Base-by-base conservation (phyloP, 1,284 basidiomycete genomes). In the Microbotryomycetes sp. region DNA sequence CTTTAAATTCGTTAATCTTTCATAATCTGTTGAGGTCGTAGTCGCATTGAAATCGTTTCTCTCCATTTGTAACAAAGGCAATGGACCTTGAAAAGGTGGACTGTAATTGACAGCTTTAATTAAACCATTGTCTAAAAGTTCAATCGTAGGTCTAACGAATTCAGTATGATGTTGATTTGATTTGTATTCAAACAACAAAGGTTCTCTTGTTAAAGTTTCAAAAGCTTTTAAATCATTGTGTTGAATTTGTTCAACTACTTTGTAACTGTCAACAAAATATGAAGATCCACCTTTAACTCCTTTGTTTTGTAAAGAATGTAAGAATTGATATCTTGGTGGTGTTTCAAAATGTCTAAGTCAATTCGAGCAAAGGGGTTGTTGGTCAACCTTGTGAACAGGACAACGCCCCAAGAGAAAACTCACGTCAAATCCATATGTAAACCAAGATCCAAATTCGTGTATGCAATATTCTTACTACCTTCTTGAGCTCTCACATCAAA, bases 401-500 rank as follows among this genome's bases (percentile, higher is more conserved):
- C 28, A 46, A 3, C 23, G 19, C 22, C 28, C 23, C 42, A 54
- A 22, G 29, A 46, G 9, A 50, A 26, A 19, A 80, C 88, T 68
- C 70, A 93, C 89, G 88, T 76, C 0, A 96, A 78, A 77, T 97
- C 93, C 87, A 92, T 92, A 74, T 97, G 94, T 23, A 94, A 75
- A 0, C 88, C 92, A 2, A 98, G 80, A 70, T 90, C 83, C 22
- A 96, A 80, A 74, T 92, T 87, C 6, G 94, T 98, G 75, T 97
- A 97, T 2, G 94, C 94, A 64, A 98, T 91, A 76, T 98, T 98
- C 69, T 82, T 84, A 69, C 87, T 88, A 61, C 88, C 80, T 51
- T 77, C 77, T 3, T 72, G 74, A 49, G 88, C 74, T 76, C 85
- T 84, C 23, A 98, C 94, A 75, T 97, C 86, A 91, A 92, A 98